Conservation (phyloP, 1,284 basidiomycete genomes). For the Malassezia psittaci region DNA sequence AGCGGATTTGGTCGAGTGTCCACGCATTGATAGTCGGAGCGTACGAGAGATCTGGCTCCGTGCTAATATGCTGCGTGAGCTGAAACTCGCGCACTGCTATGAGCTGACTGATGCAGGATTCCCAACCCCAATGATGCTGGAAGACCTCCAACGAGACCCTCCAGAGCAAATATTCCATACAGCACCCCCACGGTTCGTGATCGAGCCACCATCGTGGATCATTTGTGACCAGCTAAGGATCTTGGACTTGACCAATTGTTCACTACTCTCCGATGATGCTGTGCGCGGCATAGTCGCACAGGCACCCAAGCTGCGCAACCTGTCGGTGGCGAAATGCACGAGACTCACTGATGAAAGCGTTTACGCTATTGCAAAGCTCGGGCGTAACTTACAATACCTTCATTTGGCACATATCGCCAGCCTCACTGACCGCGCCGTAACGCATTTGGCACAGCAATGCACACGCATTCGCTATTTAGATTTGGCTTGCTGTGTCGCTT, state of each 20-base stretch:
- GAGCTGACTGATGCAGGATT: conserved; percentile 76
- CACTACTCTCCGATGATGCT: conserved; percentile 71
- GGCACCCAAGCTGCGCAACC: conserved; percentile 78
- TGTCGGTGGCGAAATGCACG: conserved; percentile 83
- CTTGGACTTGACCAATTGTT: conserved; percentile 63
- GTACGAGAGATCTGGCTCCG: conserved; percentile 75
- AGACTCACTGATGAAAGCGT: conserved; percentile 75
- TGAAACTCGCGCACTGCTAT: conserved; percentile 70
- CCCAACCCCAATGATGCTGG: conserved; percentile 52
- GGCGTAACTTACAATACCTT: conserved; percentile 84
- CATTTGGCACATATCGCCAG: conserved; percentile 79
- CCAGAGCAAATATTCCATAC: conserved; percentile 22
- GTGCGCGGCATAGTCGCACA: conserved; percentile 79
- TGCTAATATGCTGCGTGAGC: conserved; percentile 74
- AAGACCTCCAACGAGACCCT: background rate
- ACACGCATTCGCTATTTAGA: conserved; percentile 92
- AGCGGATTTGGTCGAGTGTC: conserved; percentile 79
- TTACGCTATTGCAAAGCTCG: conserved; percentile 73
- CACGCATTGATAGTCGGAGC: conserved; percentile 64
- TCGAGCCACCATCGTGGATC: conserved; percentile 17
- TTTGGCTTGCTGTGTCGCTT: conserved; percentile 80
- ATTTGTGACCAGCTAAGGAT: conserved; percentile 44
- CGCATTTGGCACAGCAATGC: conserved; percentile 71
- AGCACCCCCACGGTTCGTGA: conserved; percentile 62
- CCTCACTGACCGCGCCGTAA: conserved; percentile 84